Base-by-base conservation (phyloP, 768 basidiomycete genomes). In the Hortiboletus campestris region DNA sequence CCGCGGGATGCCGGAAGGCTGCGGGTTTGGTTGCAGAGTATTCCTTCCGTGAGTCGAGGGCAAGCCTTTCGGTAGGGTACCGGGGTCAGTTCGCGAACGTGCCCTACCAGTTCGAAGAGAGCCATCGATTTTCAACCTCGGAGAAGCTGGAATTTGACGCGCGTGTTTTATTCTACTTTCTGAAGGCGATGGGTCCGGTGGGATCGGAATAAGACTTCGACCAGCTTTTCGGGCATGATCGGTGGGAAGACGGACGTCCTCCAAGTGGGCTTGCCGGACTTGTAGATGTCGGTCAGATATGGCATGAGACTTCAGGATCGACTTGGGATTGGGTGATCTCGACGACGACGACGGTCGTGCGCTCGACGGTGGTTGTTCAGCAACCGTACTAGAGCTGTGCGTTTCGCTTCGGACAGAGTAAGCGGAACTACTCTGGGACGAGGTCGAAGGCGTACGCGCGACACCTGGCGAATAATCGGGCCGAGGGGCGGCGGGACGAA, bases 1-100 rank as follows among this genome's bases (percentile, higher is more conserved):
- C 20, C 69, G 64, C 11, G 69, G 69, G 38, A 70, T 70, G 29
- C 66, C 51, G 3, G 68, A 70, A 9, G 49, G 58, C 16, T 40
- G 63, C n/a, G 19, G 43, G 36, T 46, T 55, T 32, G 48, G 41
- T 40, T 57, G 63, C 20, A 44, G 64, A 22, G 48, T 16, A 11
- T 28, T 60, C 35, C 17, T 58, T 41, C 38, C 54, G 2, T 53
- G 57, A 1, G 39, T 35, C 44, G 53, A 49, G 34, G 61, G 22
- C 2, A 53, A 41, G 25, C 52, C 47, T 44, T 58, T 63, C 19
- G 61, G 59, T 9, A 48, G 12, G 1, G 59, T 55, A 0, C 69
- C 69, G 2, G 69, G 69, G 29, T 72, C 69, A 1, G 69, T 70
- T 31, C 69, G 68, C 14, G 69, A 60, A n/a, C 70, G 69, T 29